phyloP scores from a whole-genome alignment of 1,284 basidiomycete species.

The Cryptococcus sp. region DNA sequence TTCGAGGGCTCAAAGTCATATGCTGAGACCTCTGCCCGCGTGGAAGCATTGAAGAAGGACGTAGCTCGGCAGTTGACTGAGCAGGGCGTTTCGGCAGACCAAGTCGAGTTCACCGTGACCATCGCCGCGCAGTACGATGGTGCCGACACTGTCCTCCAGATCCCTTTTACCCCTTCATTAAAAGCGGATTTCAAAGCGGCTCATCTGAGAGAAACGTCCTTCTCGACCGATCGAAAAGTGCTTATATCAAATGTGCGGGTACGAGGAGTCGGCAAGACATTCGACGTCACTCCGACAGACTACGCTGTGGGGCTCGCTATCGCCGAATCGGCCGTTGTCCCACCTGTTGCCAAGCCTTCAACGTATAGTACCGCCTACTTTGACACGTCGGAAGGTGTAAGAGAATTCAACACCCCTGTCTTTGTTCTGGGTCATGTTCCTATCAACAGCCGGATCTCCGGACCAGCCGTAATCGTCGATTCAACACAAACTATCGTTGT shows the following conservation, averaged over 20 bases:
- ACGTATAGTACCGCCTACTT: conserved; percentile 46
- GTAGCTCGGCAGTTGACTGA: conserved; percentile 38
- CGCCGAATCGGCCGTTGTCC: conserved; percentile 1
- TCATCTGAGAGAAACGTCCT: conserved; percentile 51
- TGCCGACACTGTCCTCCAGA: conserved; percentile 49
- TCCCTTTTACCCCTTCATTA: conserved; percentile 39
- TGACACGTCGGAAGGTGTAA: conserved; percentile 32
- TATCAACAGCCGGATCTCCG: conserved; percentile 14
- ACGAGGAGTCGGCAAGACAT: conserved; percentile 53
- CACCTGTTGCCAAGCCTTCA: conserved; percentile 11
- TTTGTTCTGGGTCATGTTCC: conserved; percentile 19
- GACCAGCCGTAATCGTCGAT: conserved; percentile 31
- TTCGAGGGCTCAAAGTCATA: conserved; percentile 29
- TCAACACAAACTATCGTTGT: conserved; percentile 36
- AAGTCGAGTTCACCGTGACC: conserved; percentile 45
- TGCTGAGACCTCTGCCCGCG: conserved; percentile 15
- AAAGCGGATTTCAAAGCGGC: conserved; percentile 19
- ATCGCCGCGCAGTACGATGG: conserved; percentile 38
- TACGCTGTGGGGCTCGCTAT: conserved; percentile 22
- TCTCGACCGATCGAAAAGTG: conserved; percentile 45
- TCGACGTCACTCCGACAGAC: conserved; percentile 35
- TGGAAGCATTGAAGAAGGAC: conserved; percentile 22
- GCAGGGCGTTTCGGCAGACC: conserved; percentile 47
- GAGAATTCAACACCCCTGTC: conserved; percentile 18
- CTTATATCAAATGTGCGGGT: conserved; percentile 55